Conservation (phyloP, 1,284 basidiomycete species). For the Leccinum fallax region DNA sequence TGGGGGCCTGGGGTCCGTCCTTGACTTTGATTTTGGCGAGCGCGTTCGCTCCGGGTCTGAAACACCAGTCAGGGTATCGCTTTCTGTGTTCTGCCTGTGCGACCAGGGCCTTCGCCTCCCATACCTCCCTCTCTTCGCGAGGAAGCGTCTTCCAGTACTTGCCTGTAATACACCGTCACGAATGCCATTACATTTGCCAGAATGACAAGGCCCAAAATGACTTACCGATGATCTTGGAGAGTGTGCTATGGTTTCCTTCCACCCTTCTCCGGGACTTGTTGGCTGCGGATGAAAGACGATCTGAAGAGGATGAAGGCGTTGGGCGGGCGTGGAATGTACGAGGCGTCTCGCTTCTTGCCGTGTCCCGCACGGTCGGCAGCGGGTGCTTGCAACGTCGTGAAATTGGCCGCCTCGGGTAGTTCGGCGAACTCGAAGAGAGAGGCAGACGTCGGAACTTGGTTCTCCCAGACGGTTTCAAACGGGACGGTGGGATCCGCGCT, state of each 20-base stretch:
- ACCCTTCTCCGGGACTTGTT: constrained; percentile 74
- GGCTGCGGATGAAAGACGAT: constrained; percentile 81
- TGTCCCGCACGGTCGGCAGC: constrained; percentile 38
- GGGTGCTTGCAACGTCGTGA: constrained; percentile 10
- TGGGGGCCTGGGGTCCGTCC: constrained; percentile 30
- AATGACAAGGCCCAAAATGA: constrained; percentile 2
- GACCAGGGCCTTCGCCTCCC: constrained; percentile 73
- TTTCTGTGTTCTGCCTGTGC: constrained; percentile 79
- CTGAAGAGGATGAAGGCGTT: constrained; percentile 97
- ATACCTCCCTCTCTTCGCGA: constrained; percentile 62
- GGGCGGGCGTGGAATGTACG: constrained; percentile 86
- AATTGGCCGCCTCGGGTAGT: constrained; percentile 14
- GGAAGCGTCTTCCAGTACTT: constrained; percentile 65
- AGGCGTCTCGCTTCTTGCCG: constrained; percentile 50
- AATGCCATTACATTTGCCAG: neutral
- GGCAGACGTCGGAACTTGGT: constrained; percentile 16
- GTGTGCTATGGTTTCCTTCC: constrained; percentile 78
- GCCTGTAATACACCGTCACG: constrained; percentile 36
- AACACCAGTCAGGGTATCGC: constrained; percentile 78
- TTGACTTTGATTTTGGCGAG: constrained; percentile 52
- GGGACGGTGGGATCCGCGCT: constrained; percentile 38
- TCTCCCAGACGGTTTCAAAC: constrained; percentile 41
- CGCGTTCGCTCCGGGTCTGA: constrained; percentile 62
- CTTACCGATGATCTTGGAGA: constrained; percentile 61
- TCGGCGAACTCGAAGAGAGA: constrained; percentile 27